Conservation (phyloP, 148 eudicot species). For the Vaccinium darrowii region DNA sequence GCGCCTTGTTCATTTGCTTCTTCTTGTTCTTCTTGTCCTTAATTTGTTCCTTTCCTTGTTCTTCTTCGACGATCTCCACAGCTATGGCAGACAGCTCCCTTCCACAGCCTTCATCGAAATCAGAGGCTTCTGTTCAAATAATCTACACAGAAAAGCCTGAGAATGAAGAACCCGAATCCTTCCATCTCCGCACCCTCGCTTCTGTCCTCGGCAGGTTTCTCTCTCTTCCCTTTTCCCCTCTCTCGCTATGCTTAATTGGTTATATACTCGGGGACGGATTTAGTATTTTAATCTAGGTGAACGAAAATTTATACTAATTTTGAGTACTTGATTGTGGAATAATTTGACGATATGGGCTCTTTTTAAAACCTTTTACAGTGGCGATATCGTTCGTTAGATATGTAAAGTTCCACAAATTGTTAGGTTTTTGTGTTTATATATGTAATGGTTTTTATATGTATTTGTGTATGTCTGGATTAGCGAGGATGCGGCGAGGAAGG, state of each 20-base stretch:
- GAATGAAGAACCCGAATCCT: slow-evolving; percentile 48
- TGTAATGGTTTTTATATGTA: slow-evolving; percentile 3
- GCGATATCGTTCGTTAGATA: neutral
- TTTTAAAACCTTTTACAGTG: neutral
- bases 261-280: too few relatives aligned
- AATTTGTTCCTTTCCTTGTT: neutral
- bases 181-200: slow-evolving; percentile 58
- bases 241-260: too few relatives aligned
- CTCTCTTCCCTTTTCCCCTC: neutral
- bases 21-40: neutral
- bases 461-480: slow-evolving; percentile 17
- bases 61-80: slow-evolving; percentile 7
- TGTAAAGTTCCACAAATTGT: neutral
- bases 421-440: neutral
- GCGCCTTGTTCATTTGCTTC: slow-evolving; percentile 2
- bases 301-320: too few relatives aligned
- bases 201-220: slow-evolving; percentile 50
- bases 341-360: neutral
- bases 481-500: slow-evolving; percentile 50
- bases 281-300: too few relatives aligned
- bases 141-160: slow-evolving; percentile 67
- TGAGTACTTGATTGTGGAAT: neutral
- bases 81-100: neutral
- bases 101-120: neutral
- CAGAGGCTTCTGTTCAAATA: slow-evolving; percentile 51